A percentile compares a stretch with the other conserved stretches of the same genome.
phyloP scores from a whole-genome alignment of 2,329 filamentous ascomycete genomes.

The Chaetomiaceae sp. region DNA sequence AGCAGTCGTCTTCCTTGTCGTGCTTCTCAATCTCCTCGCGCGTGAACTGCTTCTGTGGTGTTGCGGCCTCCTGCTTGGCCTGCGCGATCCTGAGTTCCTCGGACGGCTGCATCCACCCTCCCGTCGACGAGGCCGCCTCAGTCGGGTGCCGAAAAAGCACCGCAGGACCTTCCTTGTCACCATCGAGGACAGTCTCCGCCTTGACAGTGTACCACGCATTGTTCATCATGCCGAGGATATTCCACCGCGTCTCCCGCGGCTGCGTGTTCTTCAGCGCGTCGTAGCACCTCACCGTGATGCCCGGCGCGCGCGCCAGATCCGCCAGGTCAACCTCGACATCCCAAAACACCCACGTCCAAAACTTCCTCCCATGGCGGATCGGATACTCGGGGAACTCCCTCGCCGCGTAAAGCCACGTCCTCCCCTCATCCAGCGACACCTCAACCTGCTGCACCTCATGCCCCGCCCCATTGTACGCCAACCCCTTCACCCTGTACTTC shows the following conservation, averaged over 20 bases:
- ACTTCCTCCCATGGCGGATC: constrained; percentile 46
- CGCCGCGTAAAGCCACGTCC: constrained; percentile 35
- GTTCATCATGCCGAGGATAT: constrained; percentile 46
- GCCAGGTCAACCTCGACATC: constrained; percentile 41
- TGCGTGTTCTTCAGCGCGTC: constrained; percentile 12
- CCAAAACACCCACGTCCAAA: constrained; percentile 50
- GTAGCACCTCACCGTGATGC: constrained; percentile 38
- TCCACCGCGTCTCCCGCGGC: constrained; percentile 8
- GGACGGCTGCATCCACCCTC: constrained; percentile 47
- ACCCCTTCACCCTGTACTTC: constrained; percentile 40
- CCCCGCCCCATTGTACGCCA: constrained; percentile 45
- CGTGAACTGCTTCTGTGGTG: constrained; percentile 46
- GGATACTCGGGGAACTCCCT: constrained; percentile 40
- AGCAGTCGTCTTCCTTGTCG: constrained; percentile 41
- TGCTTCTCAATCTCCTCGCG: constrained; percentile 49
- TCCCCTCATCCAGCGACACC: constrained; percentile 40
- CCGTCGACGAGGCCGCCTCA: constrained; percentile 37
- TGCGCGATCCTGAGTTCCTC: constrained; percentile 38
- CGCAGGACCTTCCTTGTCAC: constrained; percentile 26
- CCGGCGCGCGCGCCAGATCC: constrained; percentile 37
- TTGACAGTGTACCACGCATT: constrained; percentile 45
- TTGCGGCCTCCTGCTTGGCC: constrained; percentile 38
- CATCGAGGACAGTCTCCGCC: constrained; percentile 31
- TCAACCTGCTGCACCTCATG: constrained; percentile 45
- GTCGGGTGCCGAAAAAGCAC: constrained; percentile 42